Percentiles rank a stretch among this genome's conserved stretches.
Evolutionary conservation across 345 rosid genomes (phyloP).

Genomic region (Linum tenue): DNA sequence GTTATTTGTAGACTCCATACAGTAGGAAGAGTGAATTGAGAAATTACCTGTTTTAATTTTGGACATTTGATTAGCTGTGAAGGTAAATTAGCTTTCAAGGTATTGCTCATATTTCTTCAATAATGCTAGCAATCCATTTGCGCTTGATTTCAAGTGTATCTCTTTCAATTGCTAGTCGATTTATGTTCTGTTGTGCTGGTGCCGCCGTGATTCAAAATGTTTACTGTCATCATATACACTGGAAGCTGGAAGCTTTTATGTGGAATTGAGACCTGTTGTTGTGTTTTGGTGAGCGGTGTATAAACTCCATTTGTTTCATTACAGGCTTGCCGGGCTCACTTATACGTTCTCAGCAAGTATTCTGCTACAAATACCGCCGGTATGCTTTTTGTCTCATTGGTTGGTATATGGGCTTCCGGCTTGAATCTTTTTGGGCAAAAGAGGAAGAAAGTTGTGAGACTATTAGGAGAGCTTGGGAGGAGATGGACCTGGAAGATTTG

Average conservation of each 20-base stretch:
- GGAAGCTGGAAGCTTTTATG: not conserved
- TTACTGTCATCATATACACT: not conserved
- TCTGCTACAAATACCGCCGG: constrained; percentile 83
- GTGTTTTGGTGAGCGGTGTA: not conserved
- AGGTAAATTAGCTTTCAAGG: too few relatives aligned
- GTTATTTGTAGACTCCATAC: too few relatives aligned
- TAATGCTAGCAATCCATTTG: not conserved
- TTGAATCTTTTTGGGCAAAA: too few relatives aligned
- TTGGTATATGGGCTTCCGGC: too few relatives aligned
- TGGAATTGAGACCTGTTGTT: not conserved
- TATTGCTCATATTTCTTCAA: too few relatives aligned
- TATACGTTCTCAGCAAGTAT: constrained; percentile 92
- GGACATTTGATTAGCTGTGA: too few relatives aligned
- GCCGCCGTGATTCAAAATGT: not conserved
- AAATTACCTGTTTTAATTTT: too few relatives aligned
- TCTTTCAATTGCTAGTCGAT: not conserved
- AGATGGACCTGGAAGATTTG: too few relatives aligned
- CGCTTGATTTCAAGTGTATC: not conserved
- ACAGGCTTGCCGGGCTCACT: constrained; percentile 91
- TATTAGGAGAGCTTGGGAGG: too few relatives aligned
- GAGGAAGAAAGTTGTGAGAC: too few relatives aligned
- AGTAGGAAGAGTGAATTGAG: too few relatives aligned
- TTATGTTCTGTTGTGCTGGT: not conserved
- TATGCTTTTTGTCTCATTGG: constrained; percentile 19
- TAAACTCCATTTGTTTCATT: not conserved